Evolutionary conservation across 2,329 filamentous ascomycete genomes (phyloP).

Genomic region (Lachnellula arida): DNA sequence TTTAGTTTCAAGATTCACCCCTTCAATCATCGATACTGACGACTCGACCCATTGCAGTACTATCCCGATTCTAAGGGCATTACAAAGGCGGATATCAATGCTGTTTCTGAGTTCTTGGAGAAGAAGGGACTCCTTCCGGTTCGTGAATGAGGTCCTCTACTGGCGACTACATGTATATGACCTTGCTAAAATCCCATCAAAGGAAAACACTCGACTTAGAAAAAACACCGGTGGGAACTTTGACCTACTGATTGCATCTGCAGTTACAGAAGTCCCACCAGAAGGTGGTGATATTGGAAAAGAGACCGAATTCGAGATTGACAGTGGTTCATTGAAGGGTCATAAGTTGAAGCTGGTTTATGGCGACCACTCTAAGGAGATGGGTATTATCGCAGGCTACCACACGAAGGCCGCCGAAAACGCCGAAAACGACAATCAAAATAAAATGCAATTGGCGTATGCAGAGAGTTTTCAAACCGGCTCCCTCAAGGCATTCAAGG

Average conservation of each 20-base stretch:
- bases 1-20: not conserved
- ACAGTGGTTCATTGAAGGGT: constrained; percentile 55
- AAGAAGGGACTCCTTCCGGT: constrained; percentile 61
- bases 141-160: constrained; percentile 2
- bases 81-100: constrained; percentile 68
- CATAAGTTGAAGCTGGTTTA: constrained; percentile 68
- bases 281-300: constrained; percentile 66
- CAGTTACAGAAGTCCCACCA: constrained; percentile 51
- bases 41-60: constrained; percentile 40
- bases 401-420: constrained; percentile 64
- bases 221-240: constrained; percentile 62
- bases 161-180: not conserved
- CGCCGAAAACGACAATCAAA: constrained; percentile 69
- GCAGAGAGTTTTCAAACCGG: constrained; percentile 69
- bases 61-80: constrained; percentile 73
- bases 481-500: constrained; percentile 72
- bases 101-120: constrained; percentile 68
- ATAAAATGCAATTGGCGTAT: constrained; percentile 69
- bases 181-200: constrained; percentile 7
- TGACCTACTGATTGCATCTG: constrained; percentile 72
- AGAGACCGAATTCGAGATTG: constrained; percentile 54
- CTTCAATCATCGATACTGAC: not conserved
- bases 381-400: constrained; percentile 63
- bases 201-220: constrained; percentile 70
- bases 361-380: constrained; percentile 68